Base-by-base conservation (phyloP, 2,329 filamentous ascomycete genomes). In the Nannizziopsis barbatae region DNA sequence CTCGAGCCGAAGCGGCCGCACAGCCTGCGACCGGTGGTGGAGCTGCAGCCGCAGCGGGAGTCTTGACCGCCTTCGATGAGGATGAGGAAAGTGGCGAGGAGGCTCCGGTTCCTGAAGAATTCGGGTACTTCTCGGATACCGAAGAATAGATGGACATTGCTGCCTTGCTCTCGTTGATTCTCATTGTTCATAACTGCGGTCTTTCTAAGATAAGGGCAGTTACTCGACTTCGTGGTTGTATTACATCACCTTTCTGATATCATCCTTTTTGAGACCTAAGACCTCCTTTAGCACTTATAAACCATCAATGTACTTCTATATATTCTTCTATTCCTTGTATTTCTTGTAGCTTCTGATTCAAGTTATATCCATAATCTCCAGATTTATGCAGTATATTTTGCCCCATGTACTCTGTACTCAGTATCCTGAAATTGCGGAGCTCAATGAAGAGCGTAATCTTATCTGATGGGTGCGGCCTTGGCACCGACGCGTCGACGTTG, bases 1-100 rank as follows among this genome's bases (percentile, higher is more conserved):
- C 17, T 7, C 22, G 31, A 38, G 47, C 37, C 10, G 41, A 39
- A 33, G 31, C 33, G 3, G 32, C 45, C 14, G 53, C 59, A 15
- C 56, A 58, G 8, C 54, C 56, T 10, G 55, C 54, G 22, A 52
- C 53, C 10, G 60, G 45, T 62, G 60, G 49, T 54, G 79, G 83
- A 45, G 81, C 84, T 14, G 81, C 80, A 0, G 83, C 83, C 0
- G 84, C 84, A 0, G 86, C 84, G 0, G 85, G 83, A 49, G 86
- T 93, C 1, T 70, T 95, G 57, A 95, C 84, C 3, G 83, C 88
- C 5, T 80, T 94, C 3, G 89, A 95, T 58, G 90, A 96, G 52
- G 70, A 72, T 53, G 69, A 71, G 32, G 70, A 73, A 52, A 70
- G 66, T 5, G 68, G 59, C 22, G 69, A 72, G 51, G 71, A 73